Conservation (phyloP, 2,329 filamentous ascomycete genomes). For the Paraconiothyrium brasiliense region DNA sequence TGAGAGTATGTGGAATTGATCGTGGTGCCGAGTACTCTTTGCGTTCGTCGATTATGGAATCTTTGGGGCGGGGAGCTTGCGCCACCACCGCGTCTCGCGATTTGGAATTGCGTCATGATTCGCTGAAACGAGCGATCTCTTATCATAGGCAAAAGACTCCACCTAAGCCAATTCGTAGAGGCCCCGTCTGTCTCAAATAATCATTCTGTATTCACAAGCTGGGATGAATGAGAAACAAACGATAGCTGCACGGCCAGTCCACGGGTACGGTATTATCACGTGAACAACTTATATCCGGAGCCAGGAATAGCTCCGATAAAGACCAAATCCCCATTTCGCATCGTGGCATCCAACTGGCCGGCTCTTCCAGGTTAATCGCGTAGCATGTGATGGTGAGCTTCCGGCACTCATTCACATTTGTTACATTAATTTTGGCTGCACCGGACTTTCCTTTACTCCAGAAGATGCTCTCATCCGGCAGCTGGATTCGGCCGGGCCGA, state of each 20-base stretch:
- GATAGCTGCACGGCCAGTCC: too few species aligned
- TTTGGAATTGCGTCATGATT: conserved; percentile 42
- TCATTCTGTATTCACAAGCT: too few species aligned
- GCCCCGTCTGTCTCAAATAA: too few species aligned
- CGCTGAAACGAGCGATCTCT: conserved; percentile 7
- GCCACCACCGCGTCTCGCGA: conserved; percentile 28
- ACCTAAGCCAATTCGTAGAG: too few species aligned
- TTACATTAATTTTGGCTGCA: not conserved
- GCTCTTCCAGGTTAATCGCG: too few species aligned
- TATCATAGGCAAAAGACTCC: too few species aligned
- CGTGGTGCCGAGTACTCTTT: conserved; percentile 16
- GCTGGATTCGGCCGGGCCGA: conserved; percentile 9
- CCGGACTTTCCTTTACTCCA: not conserved
- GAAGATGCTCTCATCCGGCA: conserved; percentile 20
- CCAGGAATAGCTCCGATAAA: not conserved
- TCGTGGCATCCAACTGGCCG: too few species aligned
- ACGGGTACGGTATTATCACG: not conserved
- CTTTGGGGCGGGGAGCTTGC: conserved; percentile 34
- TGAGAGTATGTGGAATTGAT: conserved; percentile 9
- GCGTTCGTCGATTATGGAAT: conserved; percentile 34
- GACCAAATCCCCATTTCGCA: too few species aligned
- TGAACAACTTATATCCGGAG: not conserved
- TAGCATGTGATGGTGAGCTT: too few species aligned
- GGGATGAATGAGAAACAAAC: too few species aligned
- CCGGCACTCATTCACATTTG: not conserved